A percentile compares a stretch with the other conserved stretches of the same genome.
Conservation (phyloP, 23 red algal species). For the Gracilariopsis chorda region DNA sequence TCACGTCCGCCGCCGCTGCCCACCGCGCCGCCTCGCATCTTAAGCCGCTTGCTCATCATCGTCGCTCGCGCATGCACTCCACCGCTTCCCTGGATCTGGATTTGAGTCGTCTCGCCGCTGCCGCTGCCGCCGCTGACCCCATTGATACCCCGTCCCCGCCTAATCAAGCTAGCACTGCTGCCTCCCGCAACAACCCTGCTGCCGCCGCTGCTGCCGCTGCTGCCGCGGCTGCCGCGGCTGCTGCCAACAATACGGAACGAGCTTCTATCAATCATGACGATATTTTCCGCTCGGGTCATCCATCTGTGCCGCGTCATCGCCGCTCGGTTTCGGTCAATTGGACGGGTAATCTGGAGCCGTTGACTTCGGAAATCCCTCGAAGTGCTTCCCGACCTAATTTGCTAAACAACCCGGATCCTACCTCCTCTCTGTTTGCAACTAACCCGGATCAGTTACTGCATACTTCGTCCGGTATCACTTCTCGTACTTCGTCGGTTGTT, state of each 20-base stretch:
- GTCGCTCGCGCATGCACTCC: slow-evolving; percentile 35
- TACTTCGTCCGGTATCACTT: slow-evolving; percentile 3
- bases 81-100: slow-evolving; percentile 56
- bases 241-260: neutral
- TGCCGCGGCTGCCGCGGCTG: neutral
- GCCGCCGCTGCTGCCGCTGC: too few relatives aligned
- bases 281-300: neutral
- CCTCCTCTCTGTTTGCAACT: neutral
- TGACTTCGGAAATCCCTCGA: slow-evolving; percentile 9
- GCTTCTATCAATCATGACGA: neutral
- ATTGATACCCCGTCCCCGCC: neutral
- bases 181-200: too few relatives aligned
- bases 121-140: too few relatives aligned
- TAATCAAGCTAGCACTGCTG: too few relatives aligned
- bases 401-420: neutral
- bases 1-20: neutral
- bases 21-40: neutral
- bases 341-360: slow-evolving; percentile 30
- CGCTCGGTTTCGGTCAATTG: slow-evolving; percentile 61
- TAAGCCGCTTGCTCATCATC: neutral
- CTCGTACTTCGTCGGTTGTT: neutral
- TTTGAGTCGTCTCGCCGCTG: slow-evolving; percentile 15
- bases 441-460: slow-evolving; percentile 6
- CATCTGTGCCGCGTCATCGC: slow-evolving; percentile 23
- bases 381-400: slow-evolving; percentile 35